Base-by-base conservation (phyloP, 2,329 filamentous ascomycete genomes). In the Cordyceps javanica region DNA sequence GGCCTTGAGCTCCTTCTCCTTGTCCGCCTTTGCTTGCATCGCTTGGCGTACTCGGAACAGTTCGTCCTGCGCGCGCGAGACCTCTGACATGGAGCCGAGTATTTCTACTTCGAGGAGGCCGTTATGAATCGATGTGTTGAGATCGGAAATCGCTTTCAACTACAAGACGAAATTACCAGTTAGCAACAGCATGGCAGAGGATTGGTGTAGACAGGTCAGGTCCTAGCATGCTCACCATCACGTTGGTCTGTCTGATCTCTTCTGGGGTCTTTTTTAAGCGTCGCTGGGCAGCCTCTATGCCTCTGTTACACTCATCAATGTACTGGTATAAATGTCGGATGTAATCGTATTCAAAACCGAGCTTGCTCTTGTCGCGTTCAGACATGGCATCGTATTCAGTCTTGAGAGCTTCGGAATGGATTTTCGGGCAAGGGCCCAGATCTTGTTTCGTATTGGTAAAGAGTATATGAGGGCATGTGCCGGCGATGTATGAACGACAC, bases 381-480 rank as follows among this genome's bases (percentile, higher is more conserved):
- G 88, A 77, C 0, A 94, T 84, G 1, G 77, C 80, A 65, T 95
- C 89, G 72, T 94, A 99, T 71, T 99, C 92, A 49, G 86, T 79
- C 74, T 96, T 97, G 63, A 97, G 81, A 13, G 86, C 85, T 70
- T 97, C 92, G 50, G 85, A 89, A 75, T 99, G 94, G 26, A 93
- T 82, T 70, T 93, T 94, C 51, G 90, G 83, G 69, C 94, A 99
- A 0, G 86, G 83, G 2, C 94, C 94, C 34, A 97, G 83, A 71
- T 99, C 94, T 59, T 97, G 92, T 77, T 97, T 97, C 46, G 94
- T 99, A 76, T 99, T 99, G 63, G 93, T 99, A 82, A 99, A 99
- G 69, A 99, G 90, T 71, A 99, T 94, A 79, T 97, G 93, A 1
- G 94, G 94, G 72, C 94, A 99, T 59, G 90, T 95, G 66, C 94